Conservation (phyloP, 345 rosid species). For the Citrus reticulata region DNA sequence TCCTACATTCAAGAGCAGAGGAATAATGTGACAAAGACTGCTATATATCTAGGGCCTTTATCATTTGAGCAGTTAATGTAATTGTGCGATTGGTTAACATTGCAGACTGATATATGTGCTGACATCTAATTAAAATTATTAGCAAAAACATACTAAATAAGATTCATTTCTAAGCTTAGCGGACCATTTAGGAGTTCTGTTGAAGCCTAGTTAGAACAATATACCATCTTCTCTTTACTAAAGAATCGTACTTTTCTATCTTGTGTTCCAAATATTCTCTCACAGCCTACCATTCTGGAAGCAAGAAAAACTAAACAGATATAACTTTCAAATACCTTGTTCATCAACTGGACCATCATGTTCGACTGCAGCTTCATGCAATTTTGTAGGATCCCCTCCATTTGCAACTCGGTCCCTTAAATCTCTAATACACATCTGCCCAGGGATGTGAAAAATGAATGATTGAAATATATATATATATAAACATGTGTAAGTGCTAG, state of each 20-base stretch:
- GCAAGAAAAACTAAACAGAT: neutral
- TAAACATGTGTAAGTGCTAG: neutral
- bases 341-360: constrained; percentile 30
- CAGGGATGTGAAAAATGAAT: neutral
- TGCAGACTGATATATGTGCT: neutral
- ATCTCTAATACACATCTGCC: constrained; percentile 65
- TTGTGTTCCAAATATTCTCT: neutral
- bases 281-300: neutral
- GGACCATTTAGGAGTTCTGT: neutral
- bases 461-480: neutral
- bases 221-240: neutral
- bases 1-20: neutral
- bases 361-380: constrained; percentile 46
- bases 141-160: neutral
- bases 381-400: constrained; percentile 79
- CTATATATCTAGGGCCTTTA: neutral
- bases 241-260: neutral
- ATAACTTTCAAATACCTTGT: constrained; percentile 39
- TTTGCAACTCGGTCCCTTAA: constrained; percentile 77
- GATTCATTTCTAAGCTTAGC: neutral
- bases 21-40: neutral
- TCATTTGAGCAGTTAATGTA: neutral
- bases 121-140: neutral
- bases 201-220: neutral
- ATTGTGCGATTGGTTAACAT: neutral